Percentiles rank a stretch among this genome's conserved stretches.
Evolutionary conservation across 2,329 filamentous ascomycete genomes (phyloP).

Genomic region (Sclerotinia sclerotiorum): DNA sequence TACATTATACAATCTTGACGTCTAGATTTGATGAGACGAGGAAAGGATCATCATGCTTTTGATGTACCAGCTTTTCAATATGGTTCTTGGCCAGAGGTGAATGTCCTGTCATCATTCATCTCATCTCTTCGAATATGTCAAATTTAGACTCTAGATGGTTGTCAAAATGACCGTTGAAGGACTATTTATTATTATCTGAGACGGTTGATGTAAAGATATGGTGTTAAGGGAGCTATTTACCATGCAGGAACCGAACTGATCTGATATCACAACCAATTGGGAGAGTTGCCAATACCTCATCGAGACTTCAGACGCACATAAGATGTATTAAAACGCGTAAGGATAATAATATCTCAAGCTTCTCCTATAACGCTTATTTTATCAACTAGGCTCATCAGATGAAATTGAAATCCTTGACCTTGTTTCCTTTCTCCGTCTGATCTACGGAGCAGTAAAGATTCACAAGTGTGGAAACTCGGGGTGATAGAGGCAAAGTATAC

Average conservation of each 20-base stretch:
- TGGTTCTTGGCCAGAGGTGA: not conserved
- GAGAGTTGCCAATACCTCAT: not conserved
- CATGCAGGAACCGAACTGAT: not conserved
- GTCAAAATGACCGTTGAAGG: not conserved
- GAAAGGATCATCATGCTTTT: not conserved
- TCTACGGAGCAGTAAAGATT: not conserved
- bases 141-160: not conserved
- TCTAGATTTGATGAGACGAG: not conserved
- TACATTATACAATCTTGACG: not conserved
- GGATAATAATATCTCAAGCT: not conserved
- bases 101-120: slow-evolving; percentile 6
- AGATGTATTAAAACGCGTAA: not conserved
- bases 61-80: not conserved
- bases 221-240: not conserved
- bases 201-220: not conserved
- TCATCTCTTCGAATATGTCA: slow-evolving; percentile 8
- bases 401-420: not conserved
- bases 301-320: not conserved
- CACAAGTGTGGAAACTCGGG: not conserved
- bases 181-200: not conserved
- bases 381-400: not conserved
- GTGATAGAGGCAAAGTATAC: not conserved
- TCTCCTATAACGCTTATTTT: not conserved
- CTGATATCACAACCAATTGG: not conserved
- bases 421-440: not conserved